phyloP scores from a whole-genome alignment of 192 early-diverging fungal species.

The Gonapodya sp. region DNA sequence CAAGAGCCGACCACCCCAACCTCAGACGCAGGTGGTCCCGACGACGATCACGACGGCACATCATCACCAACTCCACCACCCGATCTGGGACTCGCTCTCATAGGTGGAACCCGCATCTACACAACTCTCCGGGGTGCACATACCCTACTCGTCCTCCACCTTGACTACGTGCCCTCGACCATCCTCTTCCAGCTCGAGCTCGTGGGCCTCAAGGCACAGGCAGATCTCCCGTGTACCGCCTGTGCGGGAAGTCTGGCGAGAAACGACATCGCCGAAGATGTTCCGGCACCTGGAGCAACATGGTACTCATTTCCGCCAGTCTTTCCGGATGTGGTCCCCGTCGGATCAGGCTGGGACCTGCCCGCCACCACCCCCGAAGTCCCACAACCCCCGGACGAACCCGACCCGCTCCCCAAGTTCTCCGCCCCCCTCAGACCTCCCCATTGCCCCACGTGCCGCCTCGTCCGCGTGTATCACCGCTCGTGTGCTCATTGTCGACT shows the following conservation, averaged over 20 bases:
- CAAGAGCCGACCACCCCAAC: too few relatives aligned
- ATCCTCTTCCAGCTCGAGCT: background rate
- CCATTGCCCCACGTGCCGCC: background rate
- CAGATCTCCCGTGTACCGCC: background rate
- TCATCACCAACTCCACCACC: too few relatives aligned
- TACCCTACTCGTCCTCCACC: background rate
- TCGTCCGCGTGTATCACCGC: background rate
- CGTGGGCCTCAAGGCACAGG: background rate
- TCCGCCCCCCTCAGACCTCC: background rate
- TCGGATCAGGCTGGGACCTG: background rate
- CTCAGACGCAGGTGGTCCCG: too few relatives aligned
- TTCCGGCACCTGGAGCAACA: background rate
- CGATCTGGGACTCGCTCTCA: background rate
- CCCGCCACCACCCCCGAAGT: background rate
- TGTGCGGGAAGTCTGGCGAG: background rate
- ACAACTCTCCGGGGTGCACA: background rate
- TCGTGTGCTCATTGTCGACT: background rate
- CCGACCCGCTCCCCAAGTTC: background rate
- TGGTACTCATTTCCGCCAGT: background rate
- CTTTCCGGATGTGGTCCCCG: background rate
- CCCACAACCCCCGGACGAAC: background rate
- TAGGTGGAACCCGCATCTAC: background rate
- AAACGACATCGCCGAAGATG: background rate
- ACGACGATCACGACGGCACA: background rate
- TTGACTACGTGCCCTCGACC: background rate